phyloP scores from a whole-genome alignment of 2,329 filamentous ascomycete species.

The Fusarium sp. region DNA sequence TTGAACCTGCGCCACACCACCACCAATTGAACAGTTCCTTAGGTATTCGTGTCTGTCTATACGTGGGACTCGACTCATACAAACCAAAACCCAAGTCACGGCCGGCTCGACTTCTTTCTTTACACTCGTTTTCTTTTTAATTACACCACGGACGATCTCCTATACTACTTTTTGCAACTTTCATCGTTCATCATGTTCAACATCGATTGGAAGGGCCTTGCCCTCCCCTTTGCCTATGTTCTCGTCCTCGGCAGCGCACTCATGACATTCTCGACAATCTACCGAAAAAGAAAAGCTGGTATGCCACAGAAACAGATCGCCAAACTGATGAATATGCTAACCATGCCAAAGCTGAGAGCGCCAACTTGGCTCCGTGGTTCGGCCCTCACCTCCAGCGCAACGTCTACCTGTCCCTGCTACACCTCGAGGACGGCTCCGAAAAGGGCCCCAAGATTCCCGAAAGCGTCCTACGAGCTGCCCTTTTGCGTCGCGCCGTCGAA shows the following conservation, averaged over 20 bases:
- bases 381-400: slow-evolving; percentile 89
- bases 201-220: slow-evolving; percentile 83
- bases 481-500: slow-evolving; percentile 88
- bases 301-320: slow-evolving; percentile 22
- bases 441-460: slow-evolving; percentile 80
- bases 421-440: slow-evolving; percentile 73
- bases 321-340: not conserved
- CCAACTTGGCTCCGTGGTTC: slow-evolving; percentile 94
- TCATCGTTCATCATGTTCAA: slow-evolving; percentile 55
- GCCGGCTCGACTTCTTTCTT: slow-evolving; percentile 18
- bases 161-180: slow-evolving; percentile 2
- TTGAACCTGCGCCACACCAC: slow-evolving; percentile 32
- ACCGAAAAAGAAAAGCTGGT: slow-evolving; percentile 91
- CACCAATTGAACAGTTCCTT: slow-evolving; percentile 12
- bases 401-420: slow-evolving; percentile 91
- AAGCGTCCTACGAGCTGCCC: slow-evolving; percentile 84
- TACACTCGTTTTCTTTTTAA: slow-evolving; percentile 23
- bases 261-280: slow-evolving; percentile 90
- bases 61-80: not conserved
- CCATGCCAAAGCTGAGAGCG: slow-evolving; percentile 69
- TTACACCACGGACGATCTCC: not conserved
- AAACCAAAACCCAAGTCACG: slow-evolving; percentile 1
- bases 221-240: slow-evolving; percentile 89
- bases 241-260: slow-evolving; percentile 87
- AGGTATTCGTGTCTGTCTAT: slow-evolving; percentile 24